Base-by-base conservation (phyloP, 164 flowering plant genomes). In the Sextonia rubra region DNA sequence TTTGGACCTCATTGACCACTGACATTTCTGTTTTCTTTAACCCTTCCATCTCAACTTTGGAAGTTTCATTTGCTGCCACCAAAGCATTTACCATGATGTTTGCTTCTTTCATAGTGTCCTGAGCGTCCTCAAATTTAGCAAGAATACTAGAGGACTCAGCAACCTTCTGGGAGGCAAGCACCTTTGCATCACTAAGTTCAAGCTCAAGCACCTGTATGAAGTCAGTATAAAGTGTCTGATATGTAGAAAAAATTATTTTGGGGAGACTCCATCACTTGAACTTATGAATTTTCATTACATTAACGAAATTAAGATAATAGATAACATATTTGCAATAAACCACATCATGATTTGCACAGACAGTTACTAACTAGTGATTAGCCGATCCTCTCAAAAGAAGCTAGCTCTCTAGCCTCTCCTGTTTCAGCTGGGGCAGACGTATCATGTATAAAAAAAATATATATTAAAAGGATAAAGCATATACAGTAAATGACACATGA, bases 51-150 rank as follows among this genome's bases (percentile, higher is more conserved):
- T 88, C 88, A 79, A 85, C 80, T 78, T 90, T 95, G 86, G 90
- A 76, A 32, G 78, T 70, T 80, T 89, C 92, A 83, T 90, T 92
- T 55, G 89, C 92, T 66, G 85, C 77, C 85, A 92, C 62, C 73
- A 95, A 78, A 69, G 81, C 91, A 80, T 92, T 92, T 68, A 92
- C 85, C 86, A 86, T 85, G 14, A 82, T 71, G 77, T 94, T 95
- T 71, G 99, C 97, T 77, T 95, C 97, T 76, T 79, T 80, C 76
- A 92, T 83, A 37, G 89, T 87, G 25, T 85, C 86, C 72, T 92
- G 97, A 52, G 87, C 92, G 79, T 92, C 97, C 77, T 83, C 93
- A 87, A 89, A 89, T 80, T 88, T 91, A 62, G 85, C 82, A 75
- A 87, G 79, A 68, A 91, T 64, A 71, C 87, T 83, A 56, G 86